A percentile compares a stretch with the other conserved stretches of the same genome.
phyloP scores from a whole-genome alignment of 225 moss, liverwort and hornwort species.

The Asterella californica region DNA sequence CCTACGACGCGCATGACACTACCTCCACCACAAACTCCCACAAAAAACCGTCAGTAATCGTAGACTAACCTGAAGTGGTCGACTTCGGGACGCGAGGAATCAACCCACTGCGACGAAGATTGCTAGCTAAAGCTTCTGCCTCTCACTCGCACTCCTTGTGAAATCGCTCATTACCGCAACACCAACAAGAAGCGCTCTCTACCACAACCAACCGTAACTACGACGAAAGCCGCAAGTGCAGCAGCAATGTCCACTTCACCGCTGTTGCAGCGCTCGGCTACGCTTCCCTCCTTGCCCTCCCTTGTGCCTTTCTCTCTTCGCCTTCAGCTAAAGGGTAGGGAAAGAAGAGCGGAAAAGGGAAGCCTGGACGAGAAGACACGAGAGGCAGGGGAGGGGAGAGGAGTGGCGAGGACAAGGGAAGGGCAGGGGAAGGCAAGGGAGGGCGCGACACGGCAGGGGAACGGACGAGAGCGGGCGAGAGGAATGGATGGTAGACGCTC shows the following conservation, averaged over 20 bases:
- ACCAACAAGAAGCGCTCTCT: not conserved
- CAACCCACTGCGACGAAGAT: not conserved
- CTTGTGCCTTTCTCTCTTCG: not conserved
- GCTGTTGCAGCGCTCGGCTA: constrained; percentile 1
- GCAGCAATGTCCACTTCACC: not conserved
- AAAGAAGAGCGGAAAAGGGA: not conserved
- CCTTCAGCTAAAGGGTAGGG: not conserved
- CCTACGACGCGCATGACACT: not conserved
- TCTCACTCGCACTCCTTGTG: not conserved
- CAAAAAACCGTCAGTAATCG: not conserved
- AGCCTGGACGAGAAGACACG: not conserved
- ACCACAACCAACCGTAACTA: not conserved
- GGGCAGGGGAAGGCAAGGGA: not conserved
- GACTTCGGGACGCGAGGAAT: not conserved
- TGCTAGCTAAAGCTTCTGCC: not conserved
- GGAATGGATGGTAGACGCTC: not conserved
- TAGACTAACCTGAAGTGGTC: not conserved
- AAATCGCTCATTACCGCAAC: not conserved
- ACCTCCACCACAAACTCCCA: not conserved
- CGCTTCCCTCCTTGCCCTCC: not conserved
- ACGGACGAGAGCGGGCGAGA: not conserved
- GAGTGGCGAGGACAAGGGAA: not conserved
- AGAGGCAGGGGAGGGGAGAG: not conserved
- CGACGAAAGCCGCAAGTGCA: not conserved
- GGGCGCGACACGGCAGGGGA: not conserved